These are phyloP conservation scores for Cryptosporidium xiaoi DNA, from an alignment of 169 alveolate genomes.

Conservation along the genomic window DNA sequence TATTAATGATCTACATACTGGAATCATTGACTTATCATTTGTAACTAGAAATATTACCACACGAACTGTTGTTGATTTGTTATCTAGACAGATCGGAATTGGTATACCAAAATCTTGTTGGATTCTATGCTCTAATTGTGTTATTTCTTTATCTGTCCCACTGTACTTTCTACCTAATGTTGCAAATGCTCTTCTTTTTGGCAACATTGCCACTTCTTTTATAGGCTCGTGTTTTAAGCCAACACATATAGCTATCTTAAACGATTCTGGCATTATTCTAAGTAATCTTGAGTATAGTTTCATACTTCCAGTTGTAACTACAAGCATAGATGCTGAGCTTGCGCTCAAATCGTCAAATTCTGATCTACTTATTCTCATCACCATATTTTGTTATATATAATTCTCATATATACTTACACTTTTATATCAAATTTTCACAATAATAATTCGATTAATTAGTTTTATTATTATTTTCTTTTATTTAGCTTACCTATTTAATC, in stretches of 20 bases:
- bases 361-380: conserved; percentile 5
- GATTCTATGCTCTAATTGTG: conserved; percentile 49
- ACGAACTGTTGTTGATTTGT: conserved; percentile 62
- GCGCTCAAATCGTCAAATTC: conserved; percentile 26
- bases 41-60: conserved; percentile 27
- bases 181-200: conserved; percentile 62
- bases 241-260: conserved; percentile 43
- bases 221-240: conserved; percentile 71
- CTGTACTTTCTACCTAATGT: conserved; percentile 16
- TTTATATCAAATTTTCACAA: background rate
- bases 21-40: conserved; percentile 40
- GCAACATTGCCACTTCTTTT: conserved; percentile 18
- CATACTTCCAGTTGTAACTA: conserved; percentile 32
- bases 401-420: background rate
- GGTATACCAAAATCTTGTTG: conserved; percentile 59
- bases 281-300: conserved; percentile 42
- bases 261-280: conserved; percentile 31
- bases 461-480: too few relatives aligned
- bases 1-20: conserved; percentile 62
- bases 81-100: conserved; percentile 61
- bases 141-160: background rate
- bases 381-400: background rate
- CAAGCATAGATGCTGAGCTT: conserved; percentile 64
- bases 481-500: background rate
- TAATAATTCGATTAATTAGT: too few relatives aligned